Evolutionary conservation across 2,329 filamentous ascomycete genomes (phyloP).

Genomic region (Colletotrichum salicis): DNA sequence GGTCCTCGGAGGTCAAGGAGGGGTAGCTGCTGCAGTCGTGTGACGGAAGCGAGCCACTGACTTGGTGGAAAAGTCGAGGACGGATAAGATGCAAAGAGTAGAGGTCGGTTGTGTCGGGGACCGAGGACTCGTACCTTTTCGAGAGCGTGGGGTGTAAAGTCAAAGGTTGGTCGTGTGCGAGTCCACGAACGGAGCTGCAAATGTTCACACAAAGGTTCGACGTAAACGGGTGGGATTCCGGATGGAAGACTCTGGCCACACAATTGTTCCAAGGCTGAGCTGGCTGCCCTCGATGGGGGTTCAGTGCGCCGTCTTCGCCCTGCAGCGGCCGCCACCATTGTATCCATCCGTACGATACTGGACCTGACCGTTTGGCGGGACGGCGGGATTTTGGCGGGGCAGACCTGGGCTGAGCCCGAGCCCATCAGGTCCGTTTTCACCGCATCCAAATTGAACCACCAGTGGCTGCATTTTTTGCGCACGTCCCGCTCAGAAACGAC

Average conservation of each 20-base stretch:
- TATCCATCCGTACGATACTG: not conserved
- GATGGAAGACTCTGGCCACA: slow-evolving; percentile 28
- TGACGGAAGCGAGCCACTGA: slow-evolving; percentile 5
- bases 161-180: slow-evolving; percentile 4
- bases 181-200: slow-evolving; percentile 33
- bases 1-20: slow-evolving; percentile 25
- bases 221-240: not conserved
- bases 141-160: slow-evolving; percentile 21
- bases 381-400: slow-evolving; percentile 6
- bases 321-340: not conserved
- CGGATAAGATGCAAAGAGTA: slow-evolving; percentile 9
- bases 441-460: not conserved
- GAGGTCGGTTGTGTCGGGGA: slow-evolving; percentile 28
- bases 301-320: not conserved
- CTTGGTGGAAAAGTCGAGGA: not conserved
- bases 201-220: slow-evolving; percentile 16
- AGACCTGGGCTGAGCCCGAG: not conserved
- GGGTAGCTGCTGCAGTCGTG: slow-evolving; percentile 26
- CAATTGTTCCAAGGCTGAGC: slow-evolving; percentile 27
- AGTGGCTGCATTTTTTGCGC: not conserved
- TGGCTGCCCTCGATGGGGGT: not conserved
- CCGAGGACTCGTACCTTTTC: slow-evolving; percentile 33
- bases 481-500: not conserved
- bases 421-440: slow-evolving; percentile 2
- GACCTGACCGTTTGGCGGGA: not conserved